Evolutionary conservation across 441 rosid species (phyloP), one percentile per base, ranked within the genome.

Genomic region (Gossypium gossypioides): DNA sequence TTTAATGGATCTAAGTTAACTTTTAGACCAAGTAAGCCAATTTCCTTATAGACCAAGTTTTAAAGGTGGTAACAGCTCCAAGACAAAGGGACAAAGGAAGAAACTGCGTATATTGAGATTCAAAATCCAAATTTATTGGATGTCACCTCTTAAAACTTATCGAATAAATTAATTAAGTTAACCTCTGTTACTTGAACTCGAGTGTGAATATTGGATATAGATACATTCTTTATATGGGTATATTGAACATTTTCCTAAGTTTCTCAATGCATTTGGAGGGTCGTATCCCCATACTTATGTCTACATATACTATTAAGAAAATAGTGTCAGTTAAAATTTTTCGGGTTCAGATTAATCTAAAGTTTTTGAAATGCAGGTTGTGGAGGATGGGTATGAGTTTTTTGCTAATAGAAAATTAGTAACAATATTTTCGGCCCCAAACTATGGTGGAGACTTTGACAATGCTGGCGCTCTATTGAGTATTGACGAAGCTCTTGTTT

Each of bases 391-490:
- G 1, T 94, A 94, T 0, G 98, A 94, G 84, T 91, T 94, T 74
- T 93, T 93, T 4, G 98, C 96, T 0, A 88, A 84, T 72, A 78
- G 97, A 74, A 85, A 84, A 77, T 80, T 93, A 78, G 98, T 93
- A 52, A 93, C 96, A 0, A 91, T 93, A 77, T 93, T 93, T 83
- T 93, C 98, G 4, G 98, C 98, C 72, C 96, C 98, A 54, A 93
- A 93, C 84, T 93, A 93, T 77, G 98, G 98, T 1, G 98, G 98
- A 68, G 98, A 94, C 82, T 94, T 94, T 79, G 98, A 94, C 82
- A 94, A 94, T 77, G 98, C 89, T 0, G 98, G 97, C 76, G 98
- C 97, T 21, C 77, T 91, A 27, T 67, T 91, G 80, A 91, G 97
- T 24, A 97, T 94, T 7, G 93, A 91, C 18, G 82, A 88, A 44